phyloP scores from a whole-genome alignment of 2,329 filamentous ascomycete species.

The Chrysoporthe deuterocubensis region DNA sequence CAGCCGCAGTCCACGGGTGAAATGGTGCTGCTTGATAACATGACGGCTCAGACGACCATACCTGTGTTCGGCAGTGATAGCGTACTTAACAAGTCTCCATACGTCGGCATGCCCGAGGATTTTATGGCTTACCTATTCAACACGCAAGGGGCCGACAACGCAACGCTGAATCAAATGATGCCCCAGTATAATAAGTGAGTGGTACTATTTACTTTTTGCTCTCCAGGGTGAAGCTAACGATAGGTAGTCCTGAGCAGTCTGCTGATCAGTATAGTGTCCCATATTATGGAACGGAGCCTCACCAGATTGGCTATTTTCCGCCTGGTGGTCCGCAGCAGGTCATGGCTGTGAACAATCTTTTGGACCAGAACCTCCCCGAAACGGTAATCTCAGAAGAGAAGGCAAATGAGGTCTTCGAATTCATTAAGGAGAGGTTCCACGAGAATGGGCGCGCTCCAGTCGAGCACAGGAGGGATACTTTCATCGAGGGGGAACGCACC shows the following conservation, averaged over 20 bases:
- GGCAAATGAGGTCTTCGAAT: slow-evolving; percentile 78
- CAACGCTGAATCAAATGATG: slow-evolving; percentile 57
- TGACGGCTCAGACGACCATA: slow-evolving; percentile 69
- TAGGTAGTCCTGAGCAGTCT: slow-evolving; percentile 56
- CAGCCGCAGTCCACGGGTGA: slow-evolving; percentile 51
- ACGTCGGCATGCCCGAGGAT: slow-evolving; percentile 81
- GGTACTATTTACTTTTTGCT: neutral
- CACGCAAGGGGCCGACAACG: slow-evolving; percentile 59
- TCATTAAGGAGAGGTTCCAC: slow-evolving; percentile 81
- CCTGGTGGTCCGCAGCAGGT: slow-evolving; percentile 69
- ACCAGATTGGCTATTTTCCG: slow-evolving; percentile 60
- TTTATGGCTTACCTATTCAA: slow-evolving; percentile 87
- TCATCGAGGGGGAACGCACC: slow-evolving; percentile 78
- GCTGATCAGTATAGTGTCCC: slow-evolving; percentile 52
- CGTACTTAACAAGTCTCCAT: slow-evolving; percentile 80
- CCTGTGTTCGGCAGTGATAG: slow-evolving; percentile 87
- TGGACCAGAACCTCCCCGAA: slow-evolving; percentile 80
- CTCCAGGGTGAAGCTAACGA: slow-evolving; percentile 32
- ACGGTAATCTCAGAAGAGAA: slow-evolving; percentile 86
- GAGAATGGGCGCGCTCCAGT: slow-evolving; percentile 77
- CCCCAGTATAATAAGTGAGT: slow-evolving; percentile 54
- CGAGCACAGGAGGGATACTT: slow-evolving; percentile 73
- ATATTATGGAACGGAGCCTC: slow-evolving; percentile 53
- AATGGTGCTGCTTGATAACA: slow-evolving; percentile 65
- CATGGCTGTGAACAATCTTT: slow-evolving; percentile 86